phyloP scores from a whole-genome alignment of 306 rosid genomes.

The Gillenia trifoliata region DNA sequence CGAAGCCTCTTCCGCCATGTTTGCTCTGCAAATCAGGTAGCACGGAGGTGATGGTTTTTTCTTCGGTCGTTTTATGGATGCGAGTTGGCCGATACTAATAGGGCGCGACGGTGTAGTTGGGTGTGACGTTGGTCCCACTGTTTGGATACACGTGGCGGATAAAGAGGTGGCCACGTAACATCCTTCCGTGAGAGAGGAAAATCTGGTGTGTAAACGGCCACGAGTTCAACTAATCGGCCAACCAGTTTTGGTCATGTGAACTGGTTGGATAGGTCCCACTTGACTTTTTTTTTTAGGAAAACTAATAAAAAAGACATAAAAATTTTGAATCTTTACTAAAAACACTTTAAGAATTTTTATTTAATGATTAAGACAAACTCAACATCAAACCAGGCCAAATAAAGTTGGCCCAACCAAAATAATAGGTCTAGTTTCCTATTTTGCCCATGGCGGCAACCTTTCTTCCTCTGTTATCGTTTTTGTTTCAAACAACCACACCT shows the following conservation, averaged over 20 bases:
- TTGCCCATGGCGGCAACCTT: too few species aligned
- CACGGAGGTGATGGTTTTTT: background rate
- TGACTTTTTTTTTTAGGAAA: background rate
- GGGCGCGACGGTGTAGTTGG: background rate
- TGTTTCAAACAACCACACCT: too few species aligned
- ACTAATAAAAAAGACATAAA: too few species aligned
- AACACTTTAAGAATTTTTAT: too few species aligned
- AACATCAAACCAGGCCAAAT: too few species aligned
- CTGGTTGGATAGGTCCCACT: background rate
- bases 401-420: too few species aligned
- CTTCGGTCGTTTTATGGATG: slow-evolving; percentile 3
- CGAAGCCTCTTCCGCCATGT: slow-evolving; percentile 43
- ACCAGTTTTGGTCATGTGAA: background rate
- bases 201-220: slow-evolving; percentile 16
- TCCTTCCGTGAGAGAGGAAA: background rate
- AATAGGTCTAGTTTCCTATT: too few species aligned
- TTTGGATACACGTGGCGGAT: background rate
- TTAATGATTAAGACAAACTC: too few species aligned
- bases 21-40: slow-evolving; percentile 3
- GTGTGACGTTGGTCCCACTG: background rate
- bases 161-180: background rate
- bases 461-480: too few species aligned
- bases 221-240: background rate
- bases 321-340: too few species aligned
- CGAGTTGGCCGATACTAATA: background rate